Evolutionary conservation across 2,329 filamentous ascomycete genomes (phyloP), one percentile per base, ranked within the genome.

Genomic region (Talaromyces sp.): DNA sequence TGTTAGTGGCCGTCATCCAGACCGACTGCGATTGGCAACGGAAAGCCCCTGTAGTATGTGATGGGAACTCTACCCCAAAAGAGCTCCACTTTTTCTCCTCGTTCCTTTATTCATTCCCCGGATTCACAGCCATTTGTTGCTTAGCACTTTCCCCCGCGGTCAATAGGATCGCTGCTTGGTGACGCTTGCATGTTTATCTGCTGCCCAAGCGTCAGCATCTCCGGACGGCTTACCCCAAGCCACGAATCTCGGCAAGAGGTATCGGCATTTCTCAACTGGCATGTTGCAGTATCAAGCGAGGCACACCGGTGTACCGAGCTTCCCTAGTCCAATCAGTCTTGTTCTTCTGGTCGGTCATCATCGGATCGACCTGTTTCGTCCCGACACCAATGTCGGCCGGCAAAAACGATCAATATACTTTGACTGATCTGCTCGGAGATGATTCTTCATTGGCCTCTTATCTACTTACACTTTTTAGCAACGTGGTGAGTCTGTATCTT

Each of bases 11-110:
- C 16, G 16, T 6, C 25, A 2, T 9, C 28, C n/a, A 11, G 46
- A 18, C 14, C 23, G 46, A 11, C 7, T 50, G 14, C 46, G 23
- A 50, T 50, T 50, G 46, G 46, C 25, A n/a, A 16, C n/a, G 25
- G 23, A 31, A n/a, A 50, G 16, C 7, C 46, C 23, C 25, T 11
- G 16, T 5, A 18, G 4, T 48, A 28, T 25, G 42, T 50, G 46
- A 48, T 16, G 18, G 44, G 44, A n/a, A 48, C 50, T 35, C 16
- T 35, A 21, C n/a, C 25, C 48, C 48, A n/a, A 52, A 33, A 33
- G 5, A 33, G 54, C 5, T 57, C 54, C 40, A 35, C 57, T 50
- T 60, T 50, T 50, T 60, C 57, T 60, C 44, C 57, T 59, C 39
- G 16, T 59, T 44, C 31, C 23, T 14, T 46, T 18, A 50, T 18